Evolutionary conservation across 139 green algal genomes (phyloP).

Genomic region (Volvox reticuliferus): DNA sequence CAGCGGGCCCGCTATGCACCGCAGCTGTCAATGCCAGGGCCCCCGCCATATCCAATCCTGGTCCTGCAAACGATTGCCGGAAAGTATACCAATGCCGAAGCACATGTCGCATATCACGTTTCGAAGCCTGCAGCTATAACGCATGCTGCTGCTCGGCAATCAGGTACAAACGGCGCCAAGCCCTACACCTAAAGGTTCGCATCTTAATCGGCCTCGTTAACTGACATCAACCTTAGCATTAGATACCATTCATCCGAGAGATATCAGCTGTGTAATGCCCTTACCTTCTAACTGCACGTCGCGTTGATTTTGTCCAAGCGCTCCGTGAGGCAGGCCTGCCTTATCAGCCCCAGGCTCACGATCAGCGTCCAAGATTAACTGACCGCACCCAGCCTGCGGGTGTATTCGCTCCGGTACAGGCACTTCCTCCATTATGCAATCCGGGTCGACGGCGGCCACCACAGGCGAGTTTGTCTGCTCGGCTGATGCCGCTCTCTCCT

Average conservation of each 20-base stretch:
- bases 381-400: background rate
- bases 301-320: background rate
- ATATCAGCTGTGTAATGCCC: background rate
- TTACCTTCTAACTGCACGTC: background rate
- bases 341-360: background rate
- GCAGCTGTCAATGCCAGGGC: background rate
- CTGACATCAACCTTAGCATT: no score
- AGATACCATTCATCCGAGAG: no score
- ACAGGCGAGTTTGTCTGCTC: background rate
- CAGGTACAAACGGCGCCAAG: no score
- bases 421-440: slow-evolving; percentile 24
- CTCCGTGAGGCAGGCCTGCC: background rate
- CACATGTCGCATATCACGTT: no score
- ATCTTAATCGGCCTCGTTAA: no score
- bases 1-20: background rate
- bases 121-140: no score
- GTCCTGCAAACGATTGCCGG: background rate
- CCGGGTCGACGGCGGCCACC: background rate
- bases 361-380: background rate
- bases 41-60: background rate
- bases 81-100: no score
- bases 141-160: no score
- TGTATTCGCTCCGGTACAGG: background rate
- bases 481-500: background rate
- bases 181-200: no score